These are phyloP conservation scores for Boletus rubescentipes DNA, from an alignment of 768 basidiomycete genomes.

Conservation along the genomic window DNA sequence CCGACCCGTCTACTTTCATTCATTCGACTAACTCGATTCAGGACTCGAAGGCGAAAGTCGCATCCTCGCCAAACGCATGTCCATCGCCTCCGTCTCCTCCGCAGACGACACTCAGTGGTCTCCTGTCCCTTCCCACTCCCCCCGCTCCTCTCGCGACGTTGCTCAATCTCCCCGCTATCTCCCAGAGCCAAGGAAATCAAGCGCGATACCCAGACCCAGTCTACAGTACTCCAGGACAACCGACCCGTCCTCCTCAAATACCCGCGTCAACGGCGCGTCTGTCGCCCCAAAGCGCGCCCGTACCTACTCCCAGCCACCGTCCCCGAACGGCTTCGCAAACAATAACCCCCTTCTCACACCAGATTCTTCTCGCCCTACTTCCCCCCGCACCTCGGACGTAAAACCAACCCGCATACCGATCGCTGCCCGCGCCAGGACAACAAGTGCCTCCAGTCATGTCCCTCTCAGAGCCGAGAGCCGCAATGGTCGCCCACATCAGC, in stretches of 20 bases:
- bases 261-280: slow-evolving; percentile 30
- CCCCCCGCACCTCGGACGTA: slow-evolving; percentile 42
- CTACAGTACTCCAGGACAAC: slow-evolving; percentile 38
- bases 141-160: slow-evolving; percentile 22
- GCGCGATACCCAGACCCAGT: slow-evolving; percentile 50
- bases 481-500: slow-evolving; percentile 31
- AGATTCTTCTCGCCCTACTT: slow-evolving; percentile 41
- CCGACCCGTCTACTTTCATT: too few species aligned
- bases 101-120: slow-evolving; percentile 41
- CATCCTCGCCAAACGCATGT: slow-evolving; percentile 74
- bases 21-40: slow-evolving; percentile 23
- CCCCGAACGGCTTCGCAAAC: slow-evolving; percentile 32
- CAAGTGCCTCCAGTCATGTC: slow-evolving; percentile 41
- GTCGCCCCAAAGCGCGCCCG: slow-evolving; percentile 50
- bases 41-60: slow-evolving; percentile 81
- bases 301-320: slow-evolving; percentile 58
- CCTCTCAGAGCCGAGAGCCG: slow-evolving; percentile 39
- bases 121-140: slow-evolving; percentile 18
- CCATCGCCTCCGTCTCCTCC: slow-evolving; percentile 66
- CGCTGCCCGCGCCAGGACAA: slow-evolving; percentile 40
- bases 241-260: slow-evolving; percentile 26
- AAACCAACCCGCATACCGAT: slow-evolving; percentile 51
- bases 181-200: slow-evolving; percentile 35
- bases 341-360: slow-evolving; percentile 33
- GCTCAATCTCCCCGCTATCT: slow-evolving; percentile 17